Conservation (phyloP, 257 asterid genomes). For the Catharanthus roseus region DNA sequence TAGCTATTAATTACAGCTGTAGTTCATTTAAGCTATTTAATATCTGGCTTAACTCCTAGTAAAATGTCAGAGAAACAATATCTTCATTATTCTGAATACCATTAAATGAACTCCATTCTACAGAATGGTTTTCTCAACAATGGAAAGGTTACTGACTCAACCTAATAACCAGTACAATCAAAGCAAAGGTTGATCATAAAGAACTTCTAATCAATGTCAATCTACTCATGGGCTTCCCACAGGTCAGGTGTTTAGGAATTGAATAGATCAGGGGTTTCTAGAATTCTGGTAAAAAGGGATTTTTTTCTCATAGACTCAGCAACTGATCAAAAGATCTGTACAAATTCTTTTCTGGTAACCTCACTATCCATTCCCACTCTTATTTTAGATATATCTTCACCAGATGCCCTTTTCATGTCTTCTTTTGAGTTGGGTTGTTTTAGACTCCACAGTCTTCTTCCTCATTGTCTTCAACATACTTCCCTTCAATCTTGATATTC, state of each 20-base stretch:
- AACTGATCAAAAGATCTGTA: slow-evolving; percentile 6
- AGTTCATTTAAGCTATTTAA: background rate
- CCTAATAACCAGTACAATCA: background rate
- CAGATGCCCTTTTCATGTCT: background rate
- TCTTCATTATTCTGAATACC: background rate
- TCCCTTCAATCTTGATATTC: slow-evolving; percentile 46
- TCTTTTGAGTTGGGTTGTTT: background rate
- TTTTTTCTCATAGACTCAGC: background rate
- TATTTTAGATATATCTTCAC: slow-evolving; percentile 10
- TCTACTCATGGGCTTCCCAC: background rate
- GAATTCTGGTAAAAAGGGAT: background rate
- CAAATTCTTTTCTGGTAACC: slow-evolving; percentile 14
- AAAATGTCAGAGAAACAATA: background rate
- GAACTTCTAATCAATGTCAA: background rate
- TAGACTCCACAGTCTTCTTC: slow-evolving; percentile 34
- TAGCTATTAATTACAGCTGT: background rate
- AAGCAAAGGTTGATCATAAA: background rate
- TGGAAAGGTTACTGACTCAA: background rate
- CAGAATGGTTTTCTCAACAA: background rate
- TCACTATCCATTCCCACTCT: slow-evolving; percentile 11
- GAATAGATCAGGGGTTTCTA: slow-evolving; percentile 1
- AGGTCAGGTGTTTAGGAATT: background rate
- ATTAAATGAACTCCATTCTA: background rate
- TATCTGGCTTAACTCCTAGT: background rate
- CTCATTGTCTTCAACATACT: slow-evolving; percentile 24